Evolutionary conservation across 192 early-diverging fungal genomes (phyloP), one percentile per base, ranked within the genome.

Genomic region (Mortierella alpina): DNA sequence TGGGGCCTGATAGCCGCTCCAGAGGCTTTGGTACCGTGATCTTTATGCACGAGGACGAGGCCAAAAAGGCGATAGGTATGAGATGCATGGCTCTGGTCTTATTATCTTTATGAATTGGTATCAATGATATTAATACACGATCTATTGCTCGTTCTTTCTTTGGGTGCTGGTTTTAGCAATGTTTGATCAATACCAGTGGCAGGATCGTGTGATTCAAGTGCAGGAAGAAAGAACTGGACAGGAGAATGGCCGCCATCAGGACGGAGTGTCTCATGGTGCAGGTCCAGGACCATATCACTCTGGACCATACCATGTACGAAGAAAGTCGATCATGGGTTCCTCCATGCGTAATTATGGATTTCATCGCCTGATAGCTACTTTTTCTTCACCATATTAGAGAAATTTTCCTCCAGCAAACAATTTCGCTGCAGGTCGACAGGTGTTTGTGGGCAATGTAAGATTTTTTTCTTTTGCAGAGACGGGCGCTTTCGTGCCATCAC

Each of bases 391-490:
- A 18, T 7, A 59, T 22, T 73, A 66, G 68, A 70, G 82, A 62
- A 68, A 70, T 17, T 67, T 31, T 31, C 55, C 66, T 22, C 71
- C 62, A 4, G 59, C 70, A 55, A 68, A 70, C 54, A 72, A 82
- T 39, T 70, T 70, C 47, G 59, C 48, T 56, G 73, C 52, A 15
- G 46, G 84, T 10, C 82, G 82, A 22, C 85, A 86, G 63, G 85
- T 95, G 51, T 94, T 91, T 81, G 90, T 95, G 59, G 93, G 94
- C 62, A 95, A 95, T 87, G 91, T 94, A 83, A 75, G 84, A 20
- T 13, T 2, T 8, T 20, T 31, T 3, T 31, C n/a, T 31, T 3
- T 31, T 31, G 31, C 48, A 9, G 18, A 17, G 10, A 39, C 49
- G 50, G 11, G 10, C 40, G 39, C 11, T 59, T 56, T 22, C 54